Evolutionary conservation across 164 flowering plant species (phyloP), one percentile per base, ranked within the genome.

Genomic region (Annona squamosa): DNA sequence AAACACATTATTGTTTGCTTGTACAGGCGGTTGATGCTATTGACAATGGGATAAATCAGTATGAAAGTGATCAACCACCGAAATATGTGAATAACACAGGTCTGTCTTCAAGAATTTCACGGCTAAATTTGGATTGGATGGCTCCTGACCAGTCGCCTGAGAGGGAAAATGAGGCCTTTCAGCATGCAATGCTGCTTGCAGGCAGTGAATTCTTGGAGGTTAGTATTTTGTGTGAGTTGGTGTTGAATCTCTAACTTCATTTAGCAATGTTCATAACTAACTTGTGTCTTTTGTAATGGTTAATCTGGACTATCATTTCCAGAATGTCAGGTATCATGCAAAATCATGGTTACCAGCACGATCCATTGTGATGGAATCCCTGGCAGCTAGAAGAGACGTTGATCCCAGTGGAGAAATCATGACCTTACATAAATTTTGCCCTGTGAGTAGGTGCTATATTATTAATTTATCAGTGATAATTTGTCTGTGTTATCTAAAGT

Each of bases 291-390:
- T 69, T 9, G 43, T 9, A 69, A 19, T 68, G 4, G 57, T 68
- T 68, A 16, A 68, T 52, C 13, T 7, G 9, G 59, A 52, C 5
- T 68, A 59, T 74, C 41, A 69, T 18, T 74, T 77, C 61, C 84
- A 91, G 97, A 83, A 80, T 84, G 81, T 95, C 52, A 81, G 84
- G 2, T 85, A 79, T 79, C 90, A 89, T 81, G 86, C 84, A 67
- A 87, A 80, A 72, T 94, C 97, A 18, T 94, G 98, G 98, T 79
- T 94, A 70, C 98, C 98, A 37, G 97, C 98, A 44, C 85, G 95
- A 12, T 82, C 93, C 65, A 86, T 91, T 81, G 90, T 94, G 37
- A 72, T 83, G 88, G 88, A 87, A 70, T 82, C 86, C 76, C 87
- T 92, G 48, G 79, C 81, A 71, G 86, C 86, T 57, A 85, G 96